Base-by-base conservation (phyloP, 2,329 filamentous ascomycete genomes). In the Diaporthe australafricana region DNA sequence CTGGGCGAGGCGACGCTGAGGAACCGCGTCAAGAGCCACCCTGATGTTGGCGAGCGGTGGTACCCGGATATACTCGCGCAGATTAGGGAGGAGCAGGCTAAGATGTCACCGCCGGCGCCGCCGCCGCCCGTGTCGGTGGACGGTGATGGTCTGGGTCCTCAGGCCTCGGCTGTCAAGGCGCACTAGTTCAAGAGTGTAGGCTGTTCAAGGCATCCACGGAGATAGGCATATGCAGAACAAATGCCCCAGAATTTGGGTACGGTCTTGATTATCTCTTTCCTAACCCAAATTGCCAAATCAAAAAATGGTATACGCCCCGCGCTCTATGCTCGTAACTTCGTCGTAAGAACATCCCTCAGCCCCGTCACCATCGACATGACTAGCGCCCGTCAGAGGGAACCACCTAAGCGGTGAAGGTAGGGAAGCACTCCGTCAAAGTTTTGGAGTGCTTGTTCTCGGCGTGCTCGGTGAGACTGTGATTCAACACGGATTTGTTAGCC, bases 1-100 rank as follows among this genome's bases (percentile, higher is more conserved):
- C 83, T 97, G 11, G 94, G 94, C 5, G 94, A 97, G 85, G 94
- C 94, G 14, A 97, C 94, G 72, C 83, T 97, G 79, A 88, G 93
- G 83, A 97, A 97, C 82, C 84, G 94, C 17, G 87, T 97, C 76
- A 96, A 95, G 87, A 95, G 92, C 75, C 94, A 97, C 83, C 93
- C 92, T 4, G 94, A 97, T 80, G 94, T 97, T 1, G 94, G 93
- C 2, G 93, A 95, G 85, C 86, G 91, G 77, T 97, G 94, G 90
- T 94, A 93, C 79, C 91, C 91, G 3, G 89, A 92, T 53, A 87
- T 91, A 25, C 78, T 91, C 75, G 81, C 81, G 72, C 84, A 85
- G 72, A 89, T 92, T 66, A 86, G 87, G 67, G 87, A 87, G 76
- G 88, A 92, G 80, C 87, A 92, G 82, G 80, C 75, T 75, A 81